A percentile compares a stretch with the other conserved stretches of the same genome.
These are phyloP conservation scores for Asterophora lycoperdoides DNA, from an alignment of 768 basidiomycete species.

Conservation along the genomic window DNA sequence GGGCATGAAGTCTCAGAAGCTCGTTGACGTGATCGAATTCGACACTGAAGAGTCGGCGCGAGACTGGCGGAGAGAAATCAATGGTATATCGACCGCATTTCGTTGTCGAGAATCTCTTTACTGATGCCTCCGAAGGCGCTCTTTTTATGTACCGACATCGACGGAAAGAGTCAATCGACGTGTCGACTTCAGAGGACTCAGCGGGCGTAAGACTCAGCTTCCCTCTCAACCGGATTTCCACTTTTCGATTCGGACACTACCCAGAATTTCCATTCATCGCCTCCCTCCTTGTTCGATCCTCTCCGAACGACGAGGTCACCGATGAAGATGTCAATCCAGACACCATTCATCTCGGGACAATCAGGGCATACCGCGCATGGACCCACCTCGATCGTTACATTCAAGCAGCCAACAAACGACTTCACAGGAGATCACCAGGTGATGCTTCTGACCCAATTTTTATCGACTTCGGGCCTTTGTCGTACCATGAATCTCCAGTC, in stretches of 20 bases:
- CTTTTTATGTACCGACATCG: slow-evolving; percentile 43
- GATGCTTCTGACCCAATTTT: slow-evolving; percentile 24
- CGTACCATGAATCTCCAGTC: slow-evolving; percentile 24
- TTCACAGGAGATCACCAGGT: slow-evolving; percentile 6
- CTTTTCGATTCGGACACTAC: slow-evolving; percentile 19
- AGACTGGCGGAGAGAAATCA: slow-evolving; percentile 47
- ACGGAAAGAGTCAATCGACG: slow-evolving; percentile 30
- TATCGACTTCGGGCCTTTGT: slow-evolving; percentile 41
- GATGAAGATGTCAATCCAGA: slow-evolving; percentile 20
- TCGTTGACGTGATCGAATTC: slow-evolving; percentile 38
- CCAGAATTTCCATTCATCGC: slow-evolving; percentile 25
- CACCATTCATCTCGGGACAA: slow-evolving; percentile 28
- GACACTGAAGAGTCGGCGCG: slow-evolving; percentile 54
- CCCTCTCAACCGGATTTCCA: slow-evolving; percentile 37
- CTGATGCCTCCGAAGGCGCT: slow-evolving; percentile 28
- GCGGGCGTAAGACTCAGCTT: slow-evolving; percentile 43
- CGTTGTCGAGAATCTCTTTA: not conserved
- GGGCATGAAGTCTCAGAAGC: slow-evolving; percentile 21
- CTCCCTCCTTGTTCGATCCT: slow-evolving; percentile 21
- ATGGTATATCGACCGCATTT: slow-evolving; percentile 25
- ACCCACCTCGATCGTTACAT: slow-evolving; percentile 23
- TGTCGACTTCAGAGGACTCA: slow-evolving; percentile 25
- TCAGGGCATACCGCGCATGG: slow-evolving; percentile 24
- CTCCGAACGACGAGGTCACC: slow-evolving; percentile 14
- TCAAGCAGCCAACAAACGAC: slow-evolving; percentile 24